Base-by-base conservation (phyloP, 179 eudicot species). In the Heliamphora pulchella region DNA sequence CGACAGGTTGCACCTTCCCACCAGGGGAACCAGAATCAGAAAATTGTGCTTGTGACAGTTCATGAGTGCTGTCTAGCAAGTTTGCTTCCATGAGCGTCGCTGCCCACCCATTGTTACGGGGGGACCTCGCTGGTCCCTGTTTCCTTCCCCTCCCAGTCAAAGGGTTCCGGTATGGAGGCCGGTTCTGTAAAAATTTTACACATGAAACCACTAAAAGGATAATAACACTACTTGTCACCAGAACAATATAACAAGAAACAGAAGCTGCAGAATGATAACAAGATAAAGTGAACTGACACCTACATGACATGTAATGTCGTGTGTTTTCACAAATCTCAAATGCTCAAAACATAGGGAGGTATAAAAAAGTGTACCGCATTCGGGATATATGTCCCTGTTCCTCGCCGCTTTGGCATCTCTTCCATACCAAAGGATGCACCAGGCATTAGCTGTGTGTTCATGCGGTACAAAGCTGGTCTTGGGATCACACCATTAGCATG, bases 361-460 rank as follows among this genome's bases (percentile, higher is more conserved):
- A 59, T 6, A 75, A 55, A 20, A 65, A 76, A 75, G 55, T 75
- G 51, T 89, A 91, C 97, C 97, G 46, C 81, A 31, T 84, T 85
- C 2, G 97, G 97, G 73, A 93, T 82, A 76, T 90, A 91, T 2
- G 92, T 90, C 80, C 97, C 97, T 1, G 91, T 88, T 64, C 97
- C 97, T 77, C 91, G 88, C 8, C 84, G 83, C 79, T 89, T 91
- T 13, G 88, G 86, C 81, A 86, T 76, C 41, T 89, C 89, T 44
- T 87, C 97, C 83, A 85, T 75, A 64, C 81, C 82, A 80, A 82
- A 82, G 64, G 84, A 41, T 43, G 81, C 76, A 75, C 85, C 85
- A 44, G 85, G 91, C 14, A 87, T 47, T 4, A 83, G 53, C 41
- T 84, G 51, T 46, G 87, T 66, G 50, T 85, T 88, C 43, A 82